Conservation (phyloP, 305 asterid species). For the Fraxinus sp. region DNA sequence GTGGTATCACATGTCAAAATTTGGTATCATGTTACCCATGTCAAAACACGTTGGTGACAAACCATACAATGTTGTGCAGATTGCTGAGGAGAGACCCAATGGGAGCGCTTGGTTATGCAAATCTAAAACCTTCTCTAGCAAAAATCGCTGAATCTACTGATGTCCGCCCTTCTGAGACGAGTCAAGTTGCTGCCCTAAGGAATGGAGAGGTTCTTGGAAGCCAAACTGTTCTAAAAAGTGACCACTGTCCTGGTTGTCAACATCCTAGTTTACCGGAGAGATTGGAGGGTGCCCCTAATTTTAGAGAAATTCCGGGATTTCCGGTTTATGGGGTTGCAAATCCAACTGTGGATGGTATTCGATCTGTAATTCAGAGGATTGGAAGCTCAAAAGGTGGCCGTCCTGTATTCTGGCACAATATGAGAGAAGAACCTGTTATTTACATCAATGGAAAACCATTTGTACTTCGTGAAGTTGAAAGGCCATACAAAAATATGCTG, state of each 20-base stretch:
- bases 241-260: constrained; percentile 97
- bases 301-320: constrained; percentile 89
- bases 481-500: constrained; percentile 97
- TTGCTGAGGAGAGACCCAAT: constrained; percentile 93
- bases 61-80: constrained; percentile 44
- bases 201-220: constrained; percentile 96
- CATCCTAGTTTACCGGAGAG: constrained; percentile 80
- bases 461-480: constrained; percentile 97
- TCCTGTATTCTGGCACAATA: constrained; percentile 94
- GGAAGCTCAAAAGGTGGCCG: constrained; percentile 82
- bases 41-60: constrained; percentile 19
- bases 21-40: neutral
- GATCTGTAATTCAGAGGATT: constrained; percentile 83
- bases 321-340: constrained; percentile 98
- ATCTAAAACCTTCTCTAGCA: constrained; percentile 41
- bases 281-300: constrained; percentile 98
- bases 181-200: constrained; percentile 90
- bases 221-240: constrained; percentile 98
- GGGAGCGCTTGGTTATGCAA: constrained; percentile 94
- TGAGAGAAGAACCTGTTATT: constrained; percentile 99
- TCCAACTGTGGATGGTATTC: constrained; percentile 89
- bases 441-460: constrained; percentile 96
- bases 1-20: neutral
- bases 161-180: constrained; percentile 78
- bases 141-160: constrained; percentile 50